A percentile compares a stretch with the other conserved stretches of the same genome.
Evolutionary conservation across 2,329 filamentous ascomycete genomes (phyloP).

Genomic region (Arthroderma sp.): DNA sequence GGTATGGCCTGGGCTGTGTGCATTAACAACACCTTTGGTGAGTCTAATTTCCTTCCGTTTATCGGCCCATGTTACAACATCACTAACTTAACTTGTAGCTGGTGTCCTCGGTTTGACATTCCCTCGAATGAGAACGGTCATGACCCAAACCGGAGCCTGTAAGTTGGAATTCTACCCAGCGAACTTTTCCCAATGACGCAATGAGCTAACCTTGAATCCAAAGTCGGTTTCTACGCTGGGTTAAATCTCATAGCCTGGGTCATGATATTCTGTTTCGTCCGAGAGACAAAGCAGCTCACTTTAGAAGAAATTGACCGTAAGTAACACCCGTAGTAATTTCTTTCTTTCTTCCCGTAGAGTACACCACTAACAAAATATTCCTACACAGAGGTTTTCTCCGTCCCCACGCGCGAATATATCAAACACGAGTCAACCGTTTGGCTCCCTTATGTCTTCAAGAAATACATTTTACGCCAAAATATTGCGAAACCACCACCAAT

Average conservation of each 20-base stretch:
- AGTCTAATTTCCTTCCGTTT: background rate
- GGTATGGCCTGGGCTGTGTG: constrained; percentile 29
- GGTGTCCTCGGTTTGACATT: constrained; percentile 36
- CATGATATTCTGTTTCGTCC: constrained; percentile 51
- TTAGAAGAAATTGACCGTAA: constrained; percentile 45
- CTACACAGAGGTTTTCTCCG: constrained; percentile 34
- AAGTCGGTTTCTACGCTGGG: constrained; percentile 26
- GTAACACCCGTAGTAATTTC: too few relatives aligned
- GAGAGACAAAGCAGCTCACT: constrained; percentile 44
- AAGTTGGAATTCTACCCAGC: constrained; percentile 43
- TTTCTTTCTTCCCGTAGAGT: too few relatives aligned
- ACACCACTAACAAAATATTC: too few relatives aligned
- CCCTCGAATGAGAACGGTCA: constrained; percentile 33
- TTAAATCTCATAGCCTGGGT: constrained; percentile 48
- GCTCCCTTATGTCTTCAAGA: constrained; percentile 48
- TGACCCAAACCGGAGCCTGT: constrained; percentile 40
- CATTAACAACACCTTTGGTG: constrained; percentile 33
- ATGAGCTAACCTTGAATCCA: constrained; percentile 20
- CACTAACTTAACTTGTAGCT: constrained; percentile 10
- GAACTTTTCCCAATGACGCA: constrained; percentile 23
- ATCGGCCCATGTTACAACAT: background rate
- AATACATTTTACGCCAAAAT: constrained; percentile 41
- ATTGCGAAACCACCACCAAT: constrained; percentile 26
- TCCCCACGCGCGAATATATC: constrained; percentile 45
- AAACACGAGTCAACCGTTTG: constrained; percentile 44